These are phyloP conservation scores for Talaromyces albobiverticillius DNA, from an alignment of 2,329 filamentous ascomycete species.

Conservation along the genomic window DNA sequence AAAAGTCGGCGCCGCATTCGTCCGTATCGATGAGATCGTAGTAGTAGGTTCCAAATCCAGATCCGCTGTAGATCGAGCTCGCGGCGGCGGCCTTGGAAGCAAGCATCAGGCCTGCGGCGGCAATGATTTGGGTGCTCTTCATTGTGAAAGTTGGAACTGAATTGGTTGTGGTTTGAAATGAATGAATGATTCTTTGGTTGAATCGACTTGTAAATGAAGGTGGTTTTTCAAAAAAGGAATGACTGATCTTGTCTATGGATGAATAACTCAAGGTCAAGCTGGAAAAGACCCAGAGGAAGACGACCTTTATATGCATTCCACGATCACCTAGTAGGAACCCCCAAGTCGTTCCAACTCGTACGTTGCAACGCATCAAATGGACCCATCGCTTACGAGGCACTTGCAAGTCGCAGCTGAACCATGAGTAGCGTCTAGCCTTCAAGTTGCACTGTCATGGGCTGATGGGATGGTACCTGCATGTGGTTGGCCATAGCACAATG, in stretches of 20 bases:
- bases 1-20: slow-evolving; percentile 11
- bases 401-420: slow-evolving; percentile 7
- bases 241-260: slow-evolving; percentile 9
- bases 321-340: neutral
- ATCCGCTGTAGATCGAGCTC: slow-evolving; percentile 7
- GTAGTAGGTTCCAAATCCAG: slow-evolving; percentile 15
- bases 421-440: neutral
- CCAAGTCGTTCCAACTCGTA: neutral
- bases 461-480: neutral
- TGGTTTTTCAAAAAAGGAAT: slow-evolving; percentile 6
- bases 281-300: neutral
- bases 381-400: slow-evolving; percentile 3
- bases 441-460: neutral
- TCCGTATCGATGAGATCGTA: slow-evolving; percentile 9
- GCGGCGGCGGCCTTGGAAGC: neutral
- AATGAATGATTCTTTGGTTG: slow-evolving; percentile 1
- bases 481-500: neutral
- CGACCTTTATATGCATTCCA: neutral
- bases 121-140: slow-evolving; percentile 12
- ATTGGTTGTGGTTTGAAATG: slow-evolving; percentile 2
- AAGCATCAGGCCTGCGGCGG: slow-evolving; percentile 10
- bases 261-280: neutral
- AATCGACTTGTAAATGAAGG: neutral
- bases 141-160: slow-evolving; percentile 1
- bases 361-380: neutral